These are phyloP conservation scores for Fusarium pseudograminearum DNA, from an alignment of 2,329 filamentous ascomycete species.

Conservation along the genomic window DNA sequence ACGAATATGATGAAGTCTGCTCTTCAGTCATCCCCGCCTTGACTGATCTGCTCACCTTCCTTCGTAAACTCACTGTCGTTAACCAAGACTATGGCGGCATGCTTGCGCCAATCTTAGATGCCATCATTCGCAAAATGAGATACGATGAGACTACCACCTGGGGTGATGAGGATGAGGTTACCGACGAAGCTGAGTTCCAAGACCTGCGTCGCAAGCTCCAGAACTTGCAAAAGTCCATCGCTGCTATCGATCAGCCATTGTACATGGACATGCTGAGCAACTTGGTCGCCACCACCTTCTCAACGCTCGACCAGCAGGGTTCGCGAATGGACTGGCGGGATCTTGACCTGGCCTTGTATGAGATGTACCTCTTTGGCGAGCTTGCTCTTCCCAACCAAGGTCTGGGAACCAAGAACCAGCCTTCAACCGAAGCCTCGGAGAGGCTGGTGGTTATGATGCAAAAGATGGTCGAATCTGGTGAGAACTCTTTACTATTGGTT, in stretches of 20 bases:
- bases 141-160: conserved; percentile 95
- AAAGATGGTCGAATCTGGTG: conserved; percentile 93
- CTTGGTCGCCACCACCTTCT: conserved; percentile 88
- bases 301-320: conserved; percentile 79
- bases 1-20: conserved; percentile 98
- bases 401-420: conserved; percentile 85
- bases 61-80: conserved; percentile 83
- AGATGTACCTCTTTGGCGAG: conserved; percentile 97
- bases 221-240: conserved; percentile 91
- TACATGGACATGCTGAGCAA: conserved; percentile 91
- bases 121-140: conserved; percentile 95
- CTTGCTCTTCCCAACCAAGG: conserved; percentile 90
- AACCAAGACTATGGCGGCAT: conserved; percentile 82
- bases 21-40: conserved; percentile 94
- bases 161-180: conserved; percentile 94
- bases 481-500: conserved; percentile 49
- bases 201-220: conserved; percentile 91
- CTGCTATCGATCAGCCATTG: conserved; percentile 85
- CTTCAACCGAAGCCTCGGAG: conserved; percentile 82
- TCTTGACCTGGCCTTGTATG: conserved; percentile 90
- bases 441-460: conserved; percentile 91
- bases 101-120: conserved; percentile 88
- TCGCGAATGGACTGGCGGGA: conserved; percentile 92
- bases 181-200: conserved; percentile 96
- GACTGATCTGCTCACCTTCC: conserved; percentile 90